Conservation (phyloP, 1,284 basidiomycete species). For the Phlebopus sp. region DNA sequence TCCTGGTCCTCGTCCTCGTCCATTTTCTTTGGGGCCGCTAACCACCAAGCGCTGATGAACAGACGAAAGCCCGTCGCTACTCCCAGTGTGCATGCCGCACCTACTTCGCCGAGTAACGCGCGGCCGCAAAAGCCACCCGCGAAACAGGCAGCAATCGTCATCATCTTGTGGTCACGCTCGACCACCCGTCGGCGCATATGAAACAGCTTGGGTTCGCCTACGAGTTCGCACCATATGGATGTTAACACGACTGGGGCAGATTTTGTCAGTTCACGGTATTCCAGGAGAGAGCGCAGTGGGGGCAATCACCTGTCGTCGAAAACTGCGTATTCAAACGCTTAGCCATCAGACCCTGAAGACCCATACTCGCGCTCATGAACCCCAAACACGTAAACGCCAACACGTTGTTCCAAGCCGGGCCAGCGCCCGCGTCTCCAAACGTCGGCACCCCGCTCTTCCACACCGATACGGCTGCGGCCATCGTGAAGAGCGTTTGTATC, state of each 20-base stretch:
- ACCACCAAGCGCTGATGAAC: slow-evolving; percentile 62
- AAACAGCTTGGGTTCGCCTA: slow-evolving; percentile 73
- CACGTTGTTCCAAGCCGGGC: slow-evolving; percentile 67
- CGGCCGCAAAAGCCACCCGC: slow-evolving; percentile 69
- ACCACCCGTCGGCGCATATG: slow-evolving; percentile 45
- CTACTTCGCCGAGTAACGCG: slow-evolving; percentile 58
- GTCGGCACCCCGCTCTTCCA: slow-evolving; percentile 60
- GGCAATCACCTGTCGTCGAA: slow-evolving; percentile 66
- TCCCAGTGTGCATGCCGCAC: slow-evolving; percentile 62
- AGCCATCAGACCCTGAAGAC: slow-evolving; percentile 75
- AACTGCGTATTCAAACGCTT: slow-evolving; percentile 76
- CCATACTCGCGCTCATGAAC: slow-evolving; percentile 74
- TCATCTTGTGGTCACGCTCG: slow-evolving; percentile 67
- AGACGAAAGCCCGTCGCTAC: slow-evolving; percentile 66
- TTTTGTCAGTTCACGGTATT: slow-evolving; percentile 3
- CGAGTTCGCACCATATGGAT: slow-evolving; percentile 80
- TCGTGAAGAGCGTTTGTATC: slow-evolving; percentile 68
- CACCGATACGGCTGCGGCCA: slow-evolving; percentile 63
- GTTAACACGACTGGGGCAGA: slow-evolving; percentile 55
- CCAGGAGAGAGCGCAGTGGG: too few species aligned
- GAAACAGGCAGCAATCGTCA: slow-evolving; percentile 64
- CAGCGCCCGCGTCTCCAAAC: slow-evolving; percentile 49
- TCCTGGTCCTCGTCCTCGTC: background rate
- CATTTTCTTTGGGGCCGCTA: slow-evolving; percentile 55
- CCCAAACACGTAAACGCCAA: slow-evolving; percentile 66